Evolutionary conservation across 768 basidiomycete species (phyloP), one percentile per base, ranked within the genome.

Genomic region (Steccherinum ochraceum): DNA sequence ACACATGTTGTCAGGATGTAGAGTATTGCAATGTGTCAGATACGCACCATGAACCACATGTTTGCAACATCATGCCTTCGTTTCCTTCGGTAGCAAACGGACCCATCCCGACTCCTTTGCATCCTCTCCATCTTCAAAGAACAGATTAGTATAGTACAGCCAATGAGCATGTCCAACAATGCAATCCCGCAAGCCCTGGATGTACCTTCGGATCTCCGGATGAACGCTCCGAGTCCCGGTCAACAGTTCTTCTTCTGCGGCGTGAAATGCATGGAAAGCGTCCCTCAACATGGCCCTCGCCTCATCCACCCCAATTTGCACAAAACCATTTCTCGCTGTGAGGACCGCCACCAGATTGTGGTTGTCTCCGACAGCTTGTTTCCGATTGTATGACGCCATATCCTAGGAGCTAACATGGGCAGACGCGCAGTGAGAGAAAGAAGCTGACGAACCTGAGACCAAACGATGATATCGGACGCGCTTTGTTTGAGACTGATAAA

Each of bases 61-160:
- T n/a, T n/a, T n/a, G n/a, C n/a, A n/a, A n/a, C n/a, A n/a, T n/a
- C n/a, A n/a, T n/a, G n/a, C n/a, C n/a, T n/a, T n/a, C n/a, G n/a
- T n/a, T 39, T 41, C 24, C 40, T 52, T 55, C 21, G 56, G 56
- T 51, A 64, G 62, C 49, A 81, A 56, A 56, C 82, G 83, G 1
- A 83, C 75, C 83, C 81, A 84, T 27, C 81, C 81, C 61, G 81
- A 82, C 3, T 70, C 69, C 57, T 77, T 69, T 27, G 83, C 77
- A 60, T 83, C 77, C 39, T 72, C 73, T 0, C 80, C 80, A 50
- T 75, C 76, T 27, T 79, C 80, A 45, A 86, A 76, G 58, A 76
- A 84, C 41, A 81, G 58, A 52, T 83, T 75, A 0, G 77, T 81
- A 63, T 84, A 80, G 56, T 84, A 86, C 27, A 73, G 52, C 83